A percentile compares a stretch with the other conserved stretches of the same genome.
Conservation (phyloP, 2,329 filamentous ascomycete species). For the Neospermospora avenae region DNA sequence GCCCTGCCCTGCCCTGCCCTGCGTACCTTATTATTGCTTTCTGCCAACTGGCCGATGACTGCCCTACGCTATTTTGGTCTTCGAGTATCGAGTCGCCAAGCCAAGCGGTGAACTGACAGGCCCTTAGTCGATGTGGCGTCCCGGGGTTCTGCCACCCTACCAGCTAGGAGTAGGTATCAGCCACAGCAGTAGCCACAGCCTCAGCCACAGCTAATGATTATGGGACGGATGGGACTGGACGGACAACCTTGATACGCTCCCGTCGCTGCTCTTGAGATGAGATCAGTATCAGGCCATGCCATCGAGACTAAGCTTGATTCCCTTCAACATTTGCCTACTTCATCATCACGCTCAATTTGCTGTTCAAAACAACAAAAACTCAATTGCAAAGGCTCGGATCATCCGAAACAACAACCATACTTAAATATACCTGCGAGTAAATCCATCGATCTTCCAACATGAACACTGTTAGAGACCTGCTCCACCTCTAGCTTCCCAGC, state of each 20-base stretch:
- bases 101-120: conserved; percentile 11
- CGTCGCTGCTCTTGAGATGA: not conserved
- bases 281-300: conserved; percentile 20
- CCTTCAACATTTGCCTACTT: not conserved
- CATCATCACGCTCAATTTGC: not conserved
- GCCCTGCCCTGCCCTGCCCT: not conserved
- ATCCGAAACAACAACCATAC: not conserved
- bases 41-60: too few relatives aligned
- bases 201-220: not conserved
- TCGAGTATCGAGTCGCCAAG: too few relatives aligned
- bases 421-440: not conserved
- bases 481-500: conserved; percentile 7
- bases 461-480: conserved; percentile 49
- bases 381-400: not conserved
- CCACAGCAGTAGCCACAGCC: too few relatives aligned
- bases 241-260: not conserved
- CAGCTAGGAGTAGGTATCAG: too few relatives aligned
- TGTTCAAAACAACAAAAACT: not conserved
- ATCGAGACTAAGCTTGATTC: not conserved
- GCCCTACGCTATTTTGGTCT: conserved; percentile 1
- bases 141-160: too few relatives aligned
- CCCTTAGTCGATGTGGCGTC: too few relatives aligned
- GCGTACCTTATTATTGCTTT: not conserved
- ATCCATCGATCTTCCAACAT: conserved; percentile 35
- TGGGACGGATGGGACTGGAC: not conserved